phyloP scores from a whole-genome alignment of 148 eudicot genomes.

The Silene conica region DNA sequence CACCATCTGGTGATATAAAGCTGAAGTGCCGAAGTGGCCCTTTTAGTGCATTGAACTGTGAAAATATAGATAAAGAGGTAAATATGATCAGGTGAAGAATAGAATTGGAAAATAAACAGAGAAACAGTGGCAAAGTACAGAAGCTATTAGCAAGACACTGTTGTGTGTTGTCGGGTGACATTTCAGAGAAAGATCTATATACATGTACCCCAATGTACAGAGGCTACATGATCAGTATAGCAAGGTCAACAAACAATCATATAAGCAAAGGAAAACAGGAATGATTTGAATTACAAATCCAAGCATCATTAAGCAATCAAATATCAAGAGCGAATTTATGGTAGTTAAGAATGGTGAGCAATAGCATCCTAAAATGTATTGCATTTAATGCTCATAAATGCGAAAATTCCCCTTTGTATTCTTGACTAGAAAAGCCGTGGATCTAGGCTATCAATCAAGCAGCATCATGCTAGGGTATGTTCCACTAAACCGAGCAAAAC shows the following conservation, averaged over 20 bases:
- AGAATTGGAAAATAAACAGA: not conserved
- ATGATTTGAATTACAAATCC: not conserved
- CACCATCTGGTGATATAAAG: conserved; percentile 83
- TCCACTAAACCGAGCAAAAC: no score
- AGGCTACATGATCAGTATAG: not conserved
- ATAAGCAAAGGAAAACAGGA: not conserved
- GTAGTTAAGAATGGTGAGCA: not conserved
- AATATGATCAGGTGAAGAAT: conserved; percentile 6
- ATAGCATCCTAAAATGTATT: not conserved
- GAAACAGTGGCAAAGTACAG: not conserved
- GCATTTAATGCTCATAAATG: no score
- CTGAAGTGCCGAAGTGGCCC: conserved; percentile 81
- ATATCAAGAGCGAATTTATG: not conserved
- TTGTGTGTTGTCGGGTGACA: not conserved
- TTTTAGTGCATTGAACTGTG: conserved; percentile 77
- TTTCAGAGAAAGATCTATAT: not conserved
- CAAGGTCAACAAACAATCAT: not conserved
- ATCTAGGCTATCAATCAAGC: no score
- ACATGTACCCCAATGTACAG: not conserved
- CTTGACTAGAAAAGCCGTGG: no score
- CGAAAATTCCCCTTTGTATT: no score
- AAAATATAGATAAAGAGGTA: not conserved
- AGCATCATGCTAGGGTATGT: no score
- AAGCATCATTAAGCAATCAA: not conserved
- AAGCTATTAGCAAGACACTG: not conserved